phyloP scores from a whole-genome alignment of 768 basidiomycete species.

The Lactifluus echinatus region DNA sequence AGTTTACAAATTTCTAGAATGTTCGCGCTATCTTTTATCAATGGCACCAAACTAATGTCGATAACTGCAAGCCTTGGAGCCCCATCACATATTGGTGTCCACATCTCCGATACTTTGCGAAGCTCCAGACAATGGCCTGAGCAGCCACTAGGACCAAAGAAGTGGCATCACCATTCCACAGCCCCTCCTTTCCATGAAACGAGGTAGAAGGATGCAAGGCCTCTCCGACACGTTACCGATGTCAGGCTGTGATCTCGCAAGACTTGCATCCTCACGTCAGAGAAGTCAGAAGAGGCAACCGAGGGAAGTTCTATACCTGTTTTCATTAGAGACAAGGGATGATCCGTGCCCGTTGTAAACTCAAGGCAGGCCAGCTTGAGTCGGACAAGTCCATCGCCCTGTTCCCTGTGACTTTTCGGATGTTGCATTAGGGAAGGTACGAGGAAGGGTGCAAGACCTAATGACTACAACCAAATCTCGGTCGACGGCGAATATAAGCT shows the following conservation, averaged over 20 bases:
- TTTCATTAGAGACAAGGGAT: neutral
- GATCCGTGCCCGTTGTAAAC: neutral
- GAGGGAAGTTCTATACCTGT: neutral
- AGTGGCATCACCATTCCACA: neutral
- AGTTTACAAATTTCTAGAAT: neutral
- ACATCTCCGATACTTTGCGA: neutral
- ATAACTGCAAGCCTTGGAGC: neutral
- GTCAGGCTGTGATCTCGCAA: neutral
- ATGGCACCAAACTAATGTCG: neutral
- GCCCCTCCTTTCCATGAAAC: constrained; percentile 2
- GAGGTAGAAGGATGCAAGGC: neutral
- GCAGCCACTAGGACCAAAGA: neutral
- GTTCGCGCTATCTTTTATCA: neutral
- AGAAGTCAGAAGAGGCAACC: neutral
- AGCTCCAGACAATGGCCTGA: neutral
- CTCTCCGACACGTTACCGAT: neutral
- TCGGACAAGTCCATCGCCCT: neutral
- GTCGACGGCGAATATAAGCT: neutral
- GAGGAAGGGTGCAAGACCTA: neutral
- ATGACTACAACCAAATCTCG: neutral
- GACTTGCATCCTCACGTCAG: neutral
- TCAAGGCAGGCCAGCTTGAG: neutral
- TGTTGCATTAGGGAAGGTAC: neutral
- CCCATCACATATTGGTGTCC: neutral
- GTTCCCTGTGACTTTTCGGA: neutral